Base-by-base conservation (phyloP, 495 filamentous ascomycete species). In the Talaromyces stipitatus region DNA sequence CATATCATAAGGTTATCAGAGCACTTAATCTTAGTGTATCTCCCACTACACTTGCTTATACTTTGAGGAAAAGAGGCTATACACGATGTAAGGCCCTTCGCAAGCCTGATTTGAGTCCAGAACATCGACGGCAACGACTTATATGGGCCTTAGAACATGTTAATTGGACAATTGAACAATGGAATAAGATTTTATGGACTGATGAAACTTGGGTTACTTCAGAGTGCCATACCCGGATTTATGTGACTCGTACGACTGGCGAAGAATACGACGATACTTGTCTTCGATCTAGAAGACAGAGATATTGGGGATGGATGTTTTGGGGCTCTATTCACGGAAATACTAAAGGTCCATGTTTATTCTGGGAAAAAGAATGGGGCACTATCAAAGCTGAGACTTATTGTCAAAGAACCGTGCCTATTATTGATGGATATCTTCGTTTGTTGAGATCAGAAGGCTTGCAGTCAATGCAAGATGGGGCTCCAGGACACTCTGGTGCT, bases 31-130 rank as follows among this genome's bases (percentile, higher is more conserved):
- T 65, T n/a, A 16, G 58, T 36, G 60, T 60, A 56, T 30, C 53
- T 2, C 43, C 29, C 9, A 55, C n/a, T 4, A 60, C 66, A 10
- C 50, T 71, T 29, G 14, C 57, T 33, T 45, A 16, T n/a, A 58
- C 64, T 16, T 59, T 71, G 28, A 60, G 61, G 54, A 71, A 60
- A 57, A 50, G 62, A 60, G 68, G 62, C 27, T 71, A 62, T 66
- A 30, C 50, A 27, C 63, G 62, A 8, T 61, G 57, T 54, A 58
- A 61, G 29, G 61, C 65, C 43, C 54, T 65, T 30, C 50, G 50
- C 56, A 69, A 69, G 56, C 60, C 56, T 45, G 36, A 43, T 33
- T 22, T 65, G 8, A 50, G 55, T 18, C 23, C 61, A 16, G 27
- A 55, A 18, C 46, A 59, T 58, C 8, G 16, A 58, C 12, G 6